phyloP scores from a whole-genome alignment of 73 alveolate genomes.

The Tetrahymena malaccensis region DNA sequence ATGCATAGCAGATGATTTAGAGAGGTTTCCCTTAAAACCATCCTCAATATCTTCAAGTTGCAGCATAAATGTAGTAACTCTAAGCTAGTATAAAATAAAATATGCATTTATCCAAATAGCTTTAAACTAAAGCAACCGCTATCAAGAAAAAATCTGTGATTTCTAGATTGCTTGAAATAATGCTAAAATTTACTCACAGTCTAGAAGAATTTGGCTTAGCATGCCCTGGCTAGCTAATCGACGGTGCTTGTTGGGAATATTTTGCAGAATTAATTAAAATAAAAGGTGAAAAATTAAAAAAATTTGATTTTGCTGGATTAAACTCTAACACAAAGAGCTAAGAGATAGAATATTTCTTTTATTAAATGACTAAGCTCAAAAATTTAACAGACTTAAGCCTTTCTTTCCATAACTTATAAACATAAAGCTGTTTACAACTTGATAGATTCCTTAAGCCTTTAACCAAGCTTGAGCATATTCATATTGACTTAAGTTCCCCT shows the following conservation, averaged over 20 bases:
- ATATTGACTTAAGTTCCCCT: not conserved
- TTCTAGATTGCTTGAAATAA: not conserved
- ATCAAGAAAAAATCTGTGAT: not conserved
- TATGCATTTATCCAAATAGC: not conserved
- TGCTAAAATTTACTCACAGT: not conserved
- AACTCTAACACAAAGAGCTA: not conserved
- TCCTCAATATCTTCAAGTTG: not conserved
- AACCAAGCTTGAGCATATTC: not conserved
- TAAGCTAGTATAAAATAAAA: not conserved
- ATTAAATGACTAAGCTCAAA: not conserved
- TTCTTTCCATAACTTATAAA: not conserved
- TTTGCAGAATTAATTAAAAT: not conserved
- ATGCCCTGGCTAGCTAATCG: not conserved
- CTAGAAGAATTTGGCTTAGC: not conserved
- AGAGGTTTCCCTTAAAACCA: not conserved
- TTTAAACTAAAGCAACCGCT: not conserved
- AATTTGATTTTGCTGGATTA: not conserved
- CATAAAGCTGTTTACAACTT: not conserved
- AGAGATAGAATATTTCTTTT: not conserved
- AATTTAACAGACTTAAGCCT: not conserved
- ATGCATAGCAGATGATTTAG: not conserved
- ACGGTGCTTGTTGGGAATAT: not conserved
- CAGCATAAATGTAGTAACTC: not conserved
- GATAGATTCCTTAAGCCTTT: not conserved
- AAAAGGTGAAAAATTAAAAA: not conserved